Percentiles rank a stretch among this genome's conserved stretches.
phyloP scores from a whole-genome alignment of 1,284 basidiomycete genomes.

The Fomitopsis pinicola region DNA sequence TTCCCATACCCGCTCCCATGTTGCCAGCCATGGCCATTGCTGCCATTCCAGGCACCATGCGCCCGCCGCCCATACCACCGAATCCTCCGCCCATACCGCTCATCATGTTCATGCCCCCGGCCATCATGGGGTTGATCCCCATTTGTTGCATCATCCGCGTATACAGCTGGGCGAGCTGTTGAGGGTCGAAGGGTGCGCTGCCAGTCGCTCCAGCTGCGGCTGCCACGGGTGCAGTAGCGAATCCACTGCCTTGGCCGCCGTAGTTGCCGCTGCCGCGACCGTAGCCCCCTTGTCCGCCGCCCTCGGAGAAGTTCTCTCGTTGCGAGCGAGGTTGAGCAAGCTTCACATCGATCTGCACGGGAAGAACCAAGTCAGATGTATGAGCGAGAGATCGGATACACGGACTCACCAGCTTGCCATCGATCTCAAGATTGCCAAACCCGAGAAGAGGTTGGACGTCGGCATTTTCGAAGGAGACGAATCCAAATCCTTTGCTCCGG shows the following conservation, averaged over 20 bases:
- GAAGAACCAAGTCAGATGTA: constrained; percentile 10
- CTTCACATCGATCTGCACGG: constrained; percentile 86
- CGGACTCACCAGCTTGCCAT: constrained; percentile 75
- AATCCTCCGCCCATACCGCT: constrained; percentile 34
- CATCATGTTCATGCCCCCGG: constrained; percentile 42
- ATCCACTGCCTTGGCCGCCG: constrained; percentile 28
- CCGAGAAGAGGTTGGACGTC: constrained; percentile 83
- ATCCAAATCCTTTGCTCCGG: constrained; percentile 96
- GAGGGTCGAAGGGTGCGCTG: constrained; percentile 72
- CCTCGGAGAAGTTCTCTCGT: constrained; percentile 50
- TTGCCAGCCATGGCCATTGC: constrained; percentile 31
- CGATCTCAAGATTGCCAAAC: constrained; percentile 83
- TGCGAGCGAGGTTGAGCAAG: constrained; percentile 85
- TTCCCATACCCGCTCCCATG: constrained; percentile 37
- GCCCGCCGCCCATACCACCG: constrained; percentile 34
- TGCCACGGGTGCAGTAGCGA: constrained; percentile 15
- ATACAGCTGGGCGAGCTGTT: constrained; percentile 75
- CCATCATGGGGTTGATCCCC: constrained; percentile 51
- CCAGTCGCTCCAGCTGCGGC: constrained; percentile 16
- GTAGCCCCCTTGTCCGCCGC: constrained; percentile 19
- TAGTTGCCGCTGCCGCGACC: constrained; percentile 21
- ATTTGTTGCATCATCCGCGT: constrained; percentile 81
- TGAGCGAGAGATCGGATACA: not conserved
- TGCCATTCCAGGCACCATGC: constrained; percentile 32
- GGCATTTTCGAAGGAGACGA: constrained; percentile 92